A percentile compares a stretch with the other conserved stretches of the same genome.
These are phyloP conservation scores for Pestalotiopsis sp. DNA, from an alignment of 2,329 filamentous ascomycete species.

Conservation along the genomic window DNA sequence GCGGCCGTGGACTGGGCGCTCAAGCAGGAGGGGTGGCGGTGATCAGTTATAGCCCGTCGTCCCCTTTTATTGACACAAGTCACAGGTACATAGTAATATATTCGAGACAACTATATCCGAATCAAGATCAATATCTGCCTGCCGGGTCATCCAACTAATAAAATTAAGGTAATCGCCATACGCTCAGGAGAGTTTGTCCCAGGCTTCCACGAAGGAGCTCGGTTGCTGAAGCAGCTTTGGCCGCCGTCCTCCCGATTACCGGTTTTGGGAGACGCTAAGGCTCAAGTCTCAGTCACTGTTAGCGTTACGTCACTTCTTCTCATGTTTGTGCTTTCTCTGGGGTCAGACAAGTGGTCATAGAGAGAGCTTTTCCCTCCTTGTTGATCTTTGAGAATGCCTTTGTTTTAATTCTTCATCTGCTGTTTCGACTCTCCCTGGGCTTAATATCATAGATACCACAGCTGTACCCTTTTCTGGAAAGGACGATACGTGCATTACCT, in stretches of 20 bases:
- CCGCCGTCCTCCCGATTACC: neutral
- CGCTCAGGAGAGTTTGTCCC: no score
- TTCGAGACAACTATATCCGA: neutral
- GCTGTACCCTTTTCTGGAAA: neutral
- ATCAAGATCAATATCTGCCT: neutral
- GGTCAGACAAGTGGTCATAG: neutral
- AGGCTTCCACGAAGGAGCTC: neutral
- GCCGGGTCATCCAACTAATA: neutral
- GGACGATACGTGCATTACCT: neutral
- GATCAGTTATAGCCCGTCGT: slow-evolving; percentile 14
- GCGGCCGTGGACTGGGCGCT: slow-evolving; percentile 79
- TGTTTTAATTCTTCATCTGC: neutral
- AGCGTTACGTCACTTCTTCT: slow-evolving; percentile 1
- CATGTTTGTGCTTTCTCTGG: neutral
- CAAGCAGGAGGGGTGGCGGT: slow-evolving; percentile 49
- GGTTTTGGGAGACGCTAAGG: slow-evolving; percentile 4
- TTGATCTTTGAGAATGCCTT: neutral
- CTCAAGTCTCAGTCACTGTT: neutral
- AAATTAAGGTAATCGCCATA: no score
- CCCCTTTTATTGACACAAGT: slow-evolving; percentile 6
- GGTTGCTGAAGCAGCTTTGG: neutral
- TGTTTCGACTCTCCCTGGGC: neutral
- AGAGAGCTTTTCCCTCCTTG: neutral
- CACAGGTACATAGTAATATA: neutral
- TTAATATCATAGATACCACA: neutral